phyloP scores from a whole-genome alignment of 78 protist genomes.

The Speleostelium caveatum region DNA sequence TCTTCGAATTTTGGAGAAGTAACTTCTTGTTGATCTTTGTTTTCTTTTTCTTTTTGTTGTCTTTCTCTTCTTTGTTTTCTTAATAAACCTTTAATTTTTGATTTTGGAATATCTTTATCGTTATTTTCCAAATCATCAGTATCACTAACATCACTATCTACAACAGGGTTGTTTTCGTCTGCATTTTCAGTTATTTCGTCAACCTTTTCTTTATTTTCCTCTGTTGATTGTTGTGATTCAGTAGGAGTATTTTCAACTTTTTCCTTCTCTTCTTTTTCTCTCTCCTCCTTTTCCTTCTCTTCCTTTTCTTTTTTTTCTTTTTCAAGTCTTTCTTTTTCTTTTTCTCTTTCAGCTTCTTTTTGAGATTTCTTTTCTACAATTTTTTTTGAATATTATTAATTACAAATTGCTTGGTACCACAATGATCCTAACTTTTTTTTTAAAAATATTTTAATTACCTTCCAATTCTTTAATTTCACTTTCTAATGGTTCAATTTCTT shows the following conservation, averaged over 20 bases:
- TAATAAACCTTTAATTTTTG: conserved; percentile 4
- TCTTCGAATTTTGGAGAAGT: background rate
- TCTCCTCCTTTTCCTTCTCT: background rate
- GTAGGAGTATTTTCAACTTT: background rate
- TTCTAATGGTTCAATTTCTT: conserved; percentile 53
- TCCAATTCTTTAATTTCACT: conserved; percentile 43
- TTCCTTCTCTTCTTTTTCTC: background rate
- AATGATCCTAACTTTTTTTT: too few relatives aligned
- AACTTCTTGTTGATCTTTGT: background rate
- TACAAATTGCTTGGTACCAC: too few relatives aligned
- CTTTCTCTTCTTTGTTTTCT: background rate
- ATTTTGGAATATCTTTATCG: too few relatives aligned
- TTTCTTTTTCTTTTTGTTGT: background rate
- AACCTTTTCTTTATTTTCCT: background rate
- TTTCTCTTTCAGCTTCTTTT: conserved; percentile 9
- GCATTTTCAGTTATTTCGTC: background rate
- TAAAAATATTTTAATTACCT: conserved; percentile 11
- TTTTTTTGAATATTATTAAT: too few relatives aligned
- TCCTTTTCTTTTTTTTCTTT: conserved; percentile 16
- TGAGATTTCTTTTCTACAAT: conserved; percentile 10
- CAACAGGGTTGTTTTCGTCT: background rate
- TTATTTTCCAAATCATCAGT: too few relatives aligned
- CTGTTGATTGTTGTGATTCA: background rate
- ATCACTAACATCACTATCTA: background rate
- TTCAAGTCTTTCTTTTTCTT: conserved; percentile 12